Percentiles rank a stretch among this genome's conserved stretches.
Conservation (phyloP, 208 protist species). For the Leishmania braziliensis region DNA sequence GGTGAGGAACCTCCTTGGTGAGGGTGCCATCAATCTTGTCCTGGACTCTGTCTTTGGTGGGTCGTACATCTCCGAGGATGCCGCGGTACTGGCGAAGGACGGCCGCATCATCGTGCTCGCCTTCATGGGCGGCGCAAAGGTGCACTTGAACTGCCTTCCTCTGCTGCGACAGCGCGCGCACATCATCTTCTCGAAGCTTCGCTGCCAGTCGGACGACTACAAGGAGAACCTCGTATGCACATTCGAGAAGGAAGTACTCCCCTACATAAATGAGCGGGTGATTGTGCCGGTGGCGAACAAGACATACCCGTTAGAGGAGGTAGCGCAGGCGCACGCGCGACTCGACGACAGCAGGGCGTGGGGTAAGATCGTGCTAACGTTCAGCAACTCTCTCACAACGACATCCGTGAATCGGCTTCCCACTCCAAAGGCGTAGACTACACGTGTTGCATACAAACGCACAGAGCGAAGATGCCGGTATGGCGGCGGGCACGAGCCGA, state of each 20-base stretch:
- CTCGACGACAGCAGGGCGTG: slow-evolving; percentile 61
- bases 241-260: slow-evolving; percentile 67
- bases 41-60: slow-evolving; percentile 84
- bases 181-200: slow-evolving; percentile 78
- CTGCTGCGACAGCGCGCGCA: slow-evolving; percentile 65
- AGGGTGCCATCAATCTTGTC: slow-evolving; percentile 64
- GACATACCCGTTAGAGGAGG: slow-evolving; percentile 72
- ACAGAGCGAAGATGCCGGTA: not conserved
- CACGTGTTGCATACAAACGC: not conserved
- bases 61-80: slow-evolving; percentile 70
- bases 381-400: slow-evolving; percentile 24
- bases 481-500: not conserved
- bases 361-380: slow-evolving; percentile 73
- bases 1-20: slow-evolving; percentile 49
- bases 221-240: slow-evolving; percentile 53
- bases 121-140: slow-evolving; percentile 61
- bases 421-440: not conserved
- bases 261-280: slow-evolving; percentile 50
- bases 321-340: slow-evolving; percentile 56
- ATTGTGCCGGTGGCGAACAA: slow-evolving; percentile 69
- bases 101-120: slow-evolving; percentile 68
- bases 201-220: slow-evolving; percentile 59
- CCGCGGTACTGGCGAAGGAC: slow-evolving; percentile 60
- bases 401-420: not conserved
- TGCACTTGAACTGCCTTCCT: slow-evolving; percentile 64